These are phyloP conservation scores for Peribolospora kevripleyi DNA, from an alignment of 768 basidiomycete genomes.

Conservation along the genomic window DNA sequence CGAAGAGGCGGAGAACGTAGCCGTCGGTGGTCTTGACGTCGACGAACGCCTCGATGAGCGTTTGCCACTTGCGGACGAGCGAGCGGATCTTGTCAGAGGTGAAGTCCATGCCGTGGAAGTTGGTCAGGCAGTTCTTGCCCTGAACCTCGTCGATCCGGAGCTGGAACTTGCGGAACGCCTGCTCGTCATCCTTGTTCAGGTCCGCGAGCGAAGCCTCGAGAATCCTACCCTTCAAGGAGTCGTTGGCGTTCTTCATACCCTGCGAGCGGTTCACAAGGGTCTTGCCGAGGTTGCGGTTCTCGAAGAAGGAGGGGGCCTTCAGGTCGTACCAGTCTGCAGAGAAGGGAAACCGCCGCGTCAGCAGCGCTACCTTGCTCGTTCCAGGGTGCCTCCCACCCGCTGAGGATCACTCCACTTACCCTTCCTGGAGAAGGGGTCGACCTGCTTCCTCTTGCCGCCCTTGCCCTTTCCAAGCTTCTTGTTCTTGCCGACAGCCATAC, in stretches of 20 bases:
- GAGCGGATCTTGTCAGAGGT: slow-evolving; percentile 99
- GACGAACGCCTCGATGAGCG: slow-evolving; percentile 93
- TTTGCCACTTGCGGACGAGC: slow-evolving; percentile 99
- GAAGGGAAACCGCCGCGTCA: neutral
- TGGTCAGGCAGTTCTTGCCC: slow-evolving; percentile 97
- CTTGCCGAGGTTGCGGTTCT: slow-evolving; percentile 89
- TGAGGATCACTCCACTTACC: slow-evolving; percentile 28
- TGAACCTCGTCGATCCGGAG: slow-evolving; percentile 86
- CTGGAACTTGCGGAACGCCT: slow-evolving; percentile 98
- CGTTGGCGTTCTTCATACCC: slow-evolving; percentile 96
- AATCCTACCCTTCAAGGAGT: slow-evolving; percentile 90
- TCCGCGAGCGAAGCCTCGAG: slow-evolving; percentile 89
- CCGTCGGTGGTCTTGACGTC: slow-evolving; percentile 99
- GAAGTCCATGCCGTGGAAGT: slow-evolving; percentile 99
- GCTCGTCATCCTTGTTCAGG: slow-evolving; percentile 98
- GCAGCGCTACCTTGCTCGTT: neutral
- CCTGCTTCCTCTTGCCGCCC: slow-evolving; percentile 99
- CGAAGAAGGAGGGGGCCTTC: slow-evolving; percentile 94
- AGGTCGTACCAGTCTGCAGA: slow-evolving; percentile 88
- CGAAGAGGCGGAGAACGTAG: slow-evolving; percentile 94
- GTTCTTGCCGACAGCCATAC: slow-evolving; percentile 40
- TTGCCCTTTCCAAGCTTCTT: slow-evolving; percentile 95
- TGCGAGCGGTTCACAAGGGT: slow-evolving; percentile 94
- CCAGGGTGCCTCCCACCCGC: no score
- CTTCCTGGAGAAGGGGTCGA: slow-evolving; percentile 98